Evolutionary conservation across 78 protist genomes (phyloP).

Genomic region (Bigelowiella natans): DNA sequence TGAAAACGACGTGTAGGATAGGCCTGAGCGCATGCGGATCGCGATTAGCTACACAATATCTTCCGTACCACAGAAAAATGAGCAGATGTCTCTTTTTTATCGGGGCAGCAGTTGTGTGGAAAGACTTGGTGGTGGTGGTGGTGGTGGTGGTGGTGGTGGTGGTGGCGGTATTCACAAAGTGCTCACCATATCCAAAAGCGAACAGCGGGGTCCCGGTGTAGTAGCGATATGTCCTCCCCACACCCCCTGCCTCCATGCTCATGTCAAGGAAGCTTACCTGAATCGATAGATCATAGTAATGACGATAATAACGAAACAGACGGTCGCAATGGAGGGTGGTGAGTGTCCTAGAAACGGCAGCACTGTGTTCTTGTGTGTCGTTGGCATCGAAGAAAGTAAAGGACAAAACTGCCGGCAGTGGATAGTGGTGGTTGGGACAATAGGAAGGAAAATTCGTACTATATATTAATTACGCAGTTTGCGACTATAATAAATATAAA

Average conservation of each 20-base stretch:
- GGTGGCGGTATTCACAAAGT: not conserved
- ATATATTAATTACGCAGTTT: too few species aligned
- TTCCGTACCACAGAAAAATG: not conserved
- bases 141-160: too few species aligned
- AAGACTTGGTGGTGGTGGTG: too few species aligned
- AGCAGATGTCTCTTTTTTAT: not conserved
- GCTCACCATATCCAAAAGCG: not conserved
- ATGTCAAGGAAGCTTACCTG: not conserved
- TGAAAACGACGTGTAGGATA: too few species aligned
- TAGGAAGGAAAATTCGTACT: too few species aligned
- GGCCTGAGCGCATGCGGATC: not conserved
- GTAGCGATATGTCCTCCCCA: not conserved
- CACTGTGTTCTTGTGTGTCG: not conserved
- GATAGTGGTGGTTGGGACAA: too few species aligned
- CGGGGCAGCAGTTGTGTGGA: too few species aligned
- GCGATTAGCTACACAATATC: not conserved
- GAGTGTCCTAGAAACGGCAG: not conserved
- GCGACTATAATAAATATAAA: not conserved
- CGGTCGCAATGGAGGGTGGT: too few species aligned
- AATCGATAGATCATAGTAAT: not conserved
- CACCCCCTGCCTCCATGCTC: not conserved
- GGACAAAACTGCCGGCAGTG: too few species aligned
- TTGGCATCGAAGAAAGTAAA: too few species aligned
- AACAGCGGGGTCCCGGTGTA: not conserved
- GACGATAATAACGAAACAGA: too few species aligned